Base-by-base conservation (phyloP, 2,329 filamentous ascomycete genomes). In the Pseudocercospora crystallina region DNA sequence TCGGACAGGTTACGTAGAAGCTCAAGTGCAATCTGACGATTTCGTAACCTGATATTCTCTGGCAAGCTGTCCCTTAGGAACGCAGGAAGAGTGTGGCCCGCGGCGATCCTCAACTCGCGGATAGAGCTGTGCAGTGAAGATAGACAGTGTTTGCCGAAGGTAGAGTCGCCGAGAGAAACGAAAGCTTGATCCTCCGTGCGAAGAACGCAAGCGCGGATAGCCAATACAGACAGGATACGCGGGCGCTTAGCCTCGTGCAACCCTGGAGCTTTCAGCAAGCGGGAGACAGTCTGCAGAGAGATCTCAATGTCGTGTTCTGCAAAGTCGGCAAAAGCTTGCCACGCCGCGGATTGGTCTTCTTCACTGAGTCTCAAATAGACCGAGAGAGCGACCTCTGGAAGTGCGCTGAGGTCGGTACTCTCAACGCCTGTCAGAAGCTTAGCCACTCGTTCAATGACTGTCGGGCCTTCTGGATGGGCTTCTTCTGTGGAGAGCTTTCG, bases 101-200 rank as follows among this genome's bases (percentile, higher is more conserved):
- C 87, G 33, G 86, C 86, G 61, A 96, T 81, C 30, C 92, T 84
- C 26, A 97, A 74, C 67, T 97, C 94, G 64, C 92, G 82, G 14
- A 90, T 70, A 1, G 91, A 95, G 69, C 91, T 95, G 57, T 86
- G 85, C 34, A 97, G 74, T 0, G 87, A 89, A 59, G 86, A 82
- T 4, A 96, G 73, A 64, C 90, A 91, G 81, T 89, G 92, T 62
- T 91, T 85, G 0, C 89, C 90, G 35, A 89, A 73, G 0, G 73
- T 68, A 8, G 89, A 90, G 12, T 41, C 31, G 10, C 34, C 30
- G 8, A 60, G 43, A 9, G 49, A 48, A 12, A 46, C 35, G 26
- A 52, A 54, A 13, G 31, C 32, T 13, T 38, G 14, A 12, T 56
- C 46, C 2, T 33, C 73, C 3, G 83, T 83, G 68, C 95, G 90